phyloP scores from a whole-genome alignment of 768 basidiomycete species.

The Phanerochaete sordida region DNA sequence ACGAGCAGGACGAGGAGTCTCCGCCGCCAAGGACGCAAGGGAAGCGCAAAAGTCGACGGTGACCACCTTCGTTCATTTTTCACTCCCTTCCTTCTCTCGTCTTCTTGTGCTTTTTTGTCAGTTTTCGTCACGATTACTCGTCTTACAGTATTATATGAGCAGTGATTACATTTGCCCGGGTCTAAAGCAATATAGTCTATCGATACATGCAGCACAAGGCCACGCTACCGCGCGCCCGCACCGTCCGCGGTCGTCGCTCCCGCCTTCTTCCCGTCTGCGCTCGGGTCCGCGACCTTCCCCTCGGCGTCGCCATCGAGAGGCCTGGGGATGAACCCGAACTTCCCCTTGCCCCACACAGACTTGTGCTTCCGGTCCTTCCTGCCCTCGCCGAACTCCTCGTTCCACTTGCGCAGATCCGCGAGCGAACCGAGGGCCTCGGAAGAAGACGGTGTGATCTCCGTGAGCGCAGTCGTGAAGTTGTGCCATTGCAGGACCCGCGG shows the following conservation, averaged over 20 bases:
- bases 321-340: constrained; percentile 78
- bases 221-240: neutral
- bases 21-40: constrained; percentile 16
- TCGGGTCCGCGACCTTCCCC: constrained; percentile 37
- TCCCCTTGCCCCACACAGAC: constrained; percentile 82
- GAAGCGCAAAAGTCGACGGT: constrained; percentile 20
- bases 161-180: neutral
- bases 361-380: constrained; percentile 53
- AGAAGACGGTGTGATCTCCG: constrained; percentile 86
- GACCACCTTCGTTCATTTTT: neutral
- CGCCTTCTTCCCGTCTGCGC: constrained; percentile 3
- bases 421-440: constrained; percentile 80
- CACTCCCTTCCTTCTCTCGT: neutral
- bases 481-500: constrained; percentile 42
- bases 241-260: neutral
- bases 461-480: constrained; percentile 82
- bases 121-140: neutral
- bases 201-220: neutral
- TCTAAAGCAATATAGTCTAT: neutral
- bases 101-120: neutral
- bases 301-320: constrained; percentile 34
- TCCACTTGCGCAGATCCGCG: constrained; percentile 80
- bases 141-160: neutral
- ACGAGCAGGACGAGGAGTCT: constrained; percentile 31
- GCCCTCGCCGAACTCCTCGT: constrained; percentile 92